Conservation (phyloP, 305 asterid genomes). For the Striga hermonthica region DNA sequence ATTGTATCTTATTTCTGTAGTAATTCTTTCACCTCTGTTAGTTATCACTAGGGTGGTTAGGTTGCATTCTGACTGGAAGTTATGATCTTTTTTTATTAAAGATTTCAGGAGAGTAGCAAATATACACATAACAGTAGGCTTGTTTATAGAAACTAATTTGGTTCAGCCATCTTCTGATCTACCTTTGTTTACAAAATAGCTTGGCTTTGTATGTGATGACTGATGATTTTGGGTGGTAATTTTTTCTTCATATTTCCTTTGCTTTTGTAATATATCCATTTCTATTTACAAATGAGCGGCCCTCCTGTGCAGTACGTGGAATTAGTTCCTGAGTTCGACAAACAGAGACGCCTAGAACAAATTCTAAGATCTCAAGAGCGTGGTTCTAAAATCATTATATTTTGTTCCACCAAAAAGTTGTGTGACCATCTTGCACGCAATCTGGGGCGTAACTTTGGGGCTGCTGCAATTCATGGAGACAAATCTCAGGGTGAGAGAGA, state of each 20-base stretch:
- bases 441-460: constrained; percentile 81
- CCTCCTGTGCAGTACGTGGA: constrained; percentile 67
- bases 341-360: constrained; percentile 92
- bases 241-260: constrained; percentile 18
- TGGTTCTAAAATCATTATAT: constrained; percentile 78
- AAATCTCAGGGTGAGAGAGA: constrained; percentile 93
- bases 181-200: background rate
- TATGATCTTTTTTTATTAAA: background rate
- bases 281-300: constrained; percentile 21
- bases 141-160: background rate
- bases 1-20: constrained; percentile 1
- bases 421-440: constrained; percentile 87
- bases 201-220: constrained; percentile 4
- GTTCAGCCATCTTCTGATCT: constrained; percentile 6
- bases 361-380: constrained; percentile 87
- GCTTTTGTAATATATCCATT: constrained; percentile 11
- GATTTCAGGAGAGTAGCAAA: constrained; percentile 3
- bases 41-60: background rate
- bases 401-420: constrained; percentile 89
- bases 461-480: constrained; percentile 97
- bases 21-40: constrained; percentile 8
- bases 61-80: constrained; percentile 8
- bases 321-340: constrained; percentile 86
- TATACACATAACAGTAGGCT: background rate
- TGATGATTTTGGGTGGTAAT: background rate